Conservation (phyloP, 2,329 filamentous ascomycete genomes). For the Proliferodiscus dingleyae region DNA sequence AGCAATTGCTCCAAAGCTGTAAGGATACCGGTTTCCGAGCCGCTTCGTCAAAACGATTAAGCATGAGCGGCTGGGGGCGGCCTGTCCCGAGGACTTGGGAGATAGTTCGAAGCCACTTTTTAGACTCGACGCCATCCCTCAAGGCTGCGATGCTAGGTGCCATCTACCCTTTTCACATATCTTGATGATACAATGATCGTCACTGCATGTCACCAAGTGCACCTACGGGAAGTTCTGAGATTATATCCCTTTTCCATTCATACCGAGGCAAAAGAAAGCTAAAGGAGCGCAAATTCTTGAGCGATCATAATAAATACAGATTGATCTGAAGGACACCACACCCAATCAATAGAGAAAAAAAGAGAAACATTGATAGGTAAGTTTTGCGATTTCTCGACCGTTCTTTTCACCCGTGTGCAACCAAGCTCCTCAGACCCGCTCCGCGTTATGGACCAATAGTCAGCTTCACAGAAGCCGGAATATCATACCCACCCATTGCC, state of each 20-base stretch:
- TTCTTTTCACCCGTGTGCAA: conserved; percentile 19
- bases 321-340: conserved; percentile 21
- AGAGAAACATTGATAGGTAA: conserved; percentile 18
- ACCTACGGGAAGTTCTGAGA: conserved; percentile 11
- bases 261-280: conserved; percentile 25
- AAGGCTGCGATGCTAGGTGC: no score
- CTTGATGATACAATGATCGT: not conserved
- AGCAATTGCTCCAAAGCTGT: no score
- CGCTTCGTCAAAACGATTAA: no score
- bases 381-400: conserved; percentile 22
- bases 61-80: no score
- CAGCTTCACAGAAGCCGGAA: conserved; percentile 30
- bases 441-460: conserved; percentile 16
- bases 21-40: no score
- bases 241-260: conserved; percentile 26
- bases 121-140: no score
- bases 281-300: conserved; percentile 26
- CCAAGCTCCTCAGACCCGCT: conserved; percentile 25
- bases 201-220: not conserved
- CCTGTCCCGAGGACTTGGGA: no score
- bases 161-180: not conserved
- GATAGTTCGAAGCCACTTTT: no score
- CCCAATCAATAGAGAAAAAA: conserved; percentile 9
- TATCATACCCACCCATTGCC: conserved; percentile 23
- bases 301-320: conserved; percentile 32